phyloP scores from a whole-genome alignment of 1,139 yeast species.

The Pichia sp. region DNA sequence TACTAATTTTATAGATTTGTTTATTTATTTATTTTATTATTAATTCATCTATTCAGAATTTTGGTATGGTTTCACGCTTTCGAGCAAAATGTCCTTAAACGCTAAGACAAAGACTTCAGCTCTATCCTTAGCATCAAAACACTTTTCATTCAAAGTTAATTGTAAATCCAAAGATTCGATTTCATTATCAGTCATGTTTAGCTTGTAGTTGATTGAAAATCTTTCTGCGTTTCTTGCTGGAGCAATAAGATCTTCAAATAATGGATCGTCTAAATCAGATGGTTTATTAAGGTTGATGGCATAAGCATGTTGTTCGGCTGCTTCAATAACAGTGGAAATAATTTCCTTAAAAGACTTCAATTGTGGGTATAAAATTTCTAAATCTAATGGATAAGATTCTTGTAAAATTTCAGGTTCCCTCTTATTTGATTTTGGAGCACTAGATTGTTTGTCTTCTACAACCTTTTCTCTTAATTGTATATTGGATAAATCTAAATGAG shows the following conservation, averaged over 20 bases:
- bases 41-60: neutral
- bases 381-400: conserved; percentile 4
- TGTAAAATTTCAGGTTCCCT: conserved; percentile 12
- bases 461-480: conserved; percentile 40
- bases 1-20: too few species aligned
- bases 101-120: conserved; percentile 28
- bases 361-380: conserved; percentile 8
- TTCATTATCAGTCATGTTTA: conserved; percentile 13
- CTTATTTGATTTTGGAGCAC: conserved; percentile 6
- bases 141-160: conserved; percentile 40
- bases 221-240: conserved; percentile 56
- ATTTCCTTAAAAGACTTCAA: conserved; percentile 4
- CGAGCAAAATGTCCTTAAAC: conserved; percentile 16
- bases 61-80: conserved; percentile 1
- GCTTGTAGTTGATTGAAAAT: conserved; percentile 34
- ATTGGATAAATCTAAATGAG: conserved; percentile 70
- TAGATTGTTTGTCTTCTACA: conserved; percentile 14
- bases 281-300: conserved; percentile 29
- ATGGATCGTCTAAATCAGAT: conserved; percentile 59
- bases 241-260: conserved; percentile 70
- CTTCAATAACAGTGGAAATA: conserved; percentile 16
- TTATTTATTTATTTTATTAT: too few species aligned
- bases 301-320: conserved; percentile 80
- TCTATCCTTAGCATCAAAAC: conserved; percentile 34
- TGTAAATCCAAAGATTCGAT: conserved; percentile 29